Conservation (phyloP, 176 grass and related monocot species). For the Oropetium thomaeum region DNA sequence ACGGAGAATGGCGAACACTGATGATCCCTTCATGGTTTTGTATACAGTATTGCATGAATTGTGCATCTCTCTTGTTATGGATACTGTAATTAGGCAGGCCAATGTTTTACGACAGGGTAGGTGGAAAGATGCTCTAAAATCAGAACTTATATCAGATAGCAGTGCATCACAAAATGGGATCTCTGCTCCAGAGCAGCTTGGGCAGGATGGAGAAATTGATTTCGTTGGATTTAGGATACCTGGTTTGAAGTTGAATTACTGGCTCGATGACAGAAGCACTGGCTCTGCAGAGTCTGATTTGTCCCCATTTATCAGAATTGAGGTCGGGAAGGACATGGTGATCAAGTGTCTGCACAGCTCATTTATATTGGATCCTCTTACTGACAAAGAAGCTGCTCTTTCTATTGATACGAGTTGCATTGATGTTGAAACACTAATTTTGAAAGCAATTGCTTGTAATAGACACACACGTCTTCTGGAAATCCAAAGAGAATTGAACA, state of each 20-base stretch:
- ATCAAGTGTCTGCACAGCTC: slow-evolving; percentile 87
- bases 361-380: slow-evolving; percentile 87
- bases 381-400: slow-evolving; percentile 82
- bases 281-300: slow-evolving; percentile 51
- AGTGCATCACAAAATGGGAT: slow-evolving; percentile 52
- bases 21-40: slow-evolving; percentile 77
- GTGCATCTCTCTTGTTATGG: slow-evolving; percentile 89
- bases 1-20: slow-evolving; percentile 79
- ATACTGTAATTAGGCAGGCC: slow-evolving; percentile 86
- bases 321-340: slow-evolving; percentile 64
- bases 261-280: slow-evolving; percentile 72
- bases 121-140: slow-evolving; percentile 89
- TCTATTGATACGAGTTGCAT: slow-evolving; percentile 71
- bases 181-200: slow-evolving; percentile 50
- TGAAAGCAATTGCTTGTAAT: slow-evolving; percentile 94
- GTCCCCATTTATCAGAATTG: slow-evolving; percentile 81
- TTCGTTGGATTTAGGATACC: slow-evolving; percentile 67
- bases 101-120: slow-evolving; percentile 83
- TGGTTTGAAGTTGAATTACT: slow-evolving; percentile 91
- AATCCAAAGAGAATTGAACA: slow-evolving; percentile 84
- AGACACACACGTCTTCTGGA: slow-evolving; percentile 84
- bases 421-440: slow-evolving; percentile 87
- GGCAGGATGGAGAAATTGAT: slow-evolving; percentile 81
- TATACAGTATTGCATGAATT: slow-evolving; percentile 92
- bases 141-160: slow-evolving; percentile 79